Evolutionary conservation across 1,284 basidiomycete genomes (phyloP), one percentile per base, ranked within the genome.

Genomic region (Volvariella volvacea): DNA sequence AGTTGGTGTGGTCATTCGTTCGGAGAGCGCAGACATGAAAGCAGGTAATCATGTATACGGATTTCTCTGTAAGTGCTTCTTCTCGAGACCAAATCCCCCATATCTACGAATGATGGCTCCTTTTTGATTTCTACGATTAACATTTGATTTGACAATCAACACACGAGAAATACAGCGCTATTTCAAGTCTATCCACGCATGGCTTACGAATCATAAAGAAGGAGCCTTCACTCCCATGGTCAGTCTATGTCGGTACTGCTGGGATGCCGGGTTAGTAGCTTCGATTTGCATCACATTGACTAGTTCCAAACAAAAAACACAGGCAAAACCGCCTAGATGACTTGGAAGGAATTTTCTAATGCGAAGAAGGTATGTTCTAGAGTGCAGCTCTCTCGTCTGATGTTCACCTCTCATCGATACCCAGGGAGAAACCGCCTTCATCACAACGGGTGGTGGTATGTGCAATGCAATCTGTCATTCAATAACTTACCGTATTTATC

Each of bases 371-470:
- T 65, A 42, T 16, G 51, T 20, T 22, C 31, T 16, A 34, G 16
- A 17, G 19, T 20, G 17, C 21, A 41, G 2, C 17, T 39, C 33
- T 16, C 25, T 15, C n/a, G 20, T n/a, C n/a, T n/a, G n/a, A n/a
- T 25, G 1, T 15, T 30, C 25, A 30, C n/a, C 22, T 4, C 31
- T 28, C 14, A 3, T 42, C n/a, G n/a, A n/a, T n/a, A n/a, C n/a
- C n/a, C 38, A 74, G 58, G 77, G 78, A 4, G 78, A 83, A 22
- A 71, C 65, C 0, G 69, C 75, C 20, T 76, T 78, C 44, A 67
- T 83, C 14, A 70, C 68, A 2, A 71, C 74, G 3, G 80, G 73
- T 3, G 77, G 74, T 15, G 74, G 77, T 74, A 39, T 66, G 70
- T 16, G 31, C n/a, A n/a, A n/a, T n/a, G n/a, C n/a, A n/a, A n/a